phyloP scores from a whole-genome alignment of 2,329 filamentous ascomycete species.

The Fusarium nygamai region DNA sequence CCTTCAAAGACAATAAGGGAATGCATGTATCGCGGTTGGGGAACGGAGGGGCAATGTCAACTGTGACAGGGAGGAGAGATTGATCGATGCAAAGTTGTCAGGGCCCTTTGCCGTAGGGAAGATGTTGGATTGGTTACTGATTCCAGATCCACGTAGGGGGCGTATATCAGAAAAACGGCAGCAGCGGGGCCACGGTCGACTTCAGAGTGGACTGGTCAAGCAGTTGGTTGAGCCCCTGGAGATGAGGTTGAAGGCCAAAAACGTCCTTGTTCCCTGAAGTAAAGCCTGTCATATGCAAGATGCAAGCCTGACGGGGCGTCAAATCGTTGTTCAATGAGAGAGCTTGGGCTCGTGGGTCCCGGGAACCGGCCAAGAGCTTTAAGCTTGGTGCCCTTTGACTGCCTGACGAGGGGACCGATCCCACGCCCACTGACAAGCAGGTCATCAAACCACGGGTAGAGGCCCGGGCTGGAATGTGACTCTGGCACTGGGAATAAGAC shows the following conservation, averaged over 20 bases:
- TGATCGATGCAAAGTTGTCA: constrained; percentile 35
- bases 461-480: constrained; percentile 34
- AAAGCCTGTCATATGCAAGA: constrained; percentile 39
- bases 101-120: constrained; percentile 32
- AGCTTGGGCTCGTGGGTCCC: constrained; percentile 39
- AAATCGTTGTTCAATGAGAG: constrained; percentile 41
- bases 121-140: constrained; percentile 28
- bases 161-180: constrained; percentile 29
- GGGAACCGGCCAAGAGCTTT: constrained; percentile 39
- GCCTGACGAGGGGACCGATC: constrained; percentile 26
- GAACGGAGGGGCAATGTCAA: constrained; percentile 33
- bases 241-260: constrained; percentile 29
- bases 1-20: constrained; percentile 26
- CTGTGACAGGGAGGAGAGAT: constrained; percentile 34
- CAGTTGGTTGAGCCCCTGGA: constrained; percentile 36
- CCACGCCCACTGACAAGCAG: constrained; percentile 35
- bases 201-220: constrained; percentile 25
- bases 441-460: constrained; percentile 37
- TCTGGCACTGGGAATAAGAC: constrained; percentile 19
- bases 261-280: constrained; percentile 37
- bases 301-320: constrained; percentile 40
- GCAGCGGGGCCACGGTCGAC: constrained; percentile 24
- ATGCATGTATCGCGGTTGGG: constrained; percentile 37
- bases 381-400: constrained; percentile 31
- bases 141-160: constrained; percentile 35